These are phyloP conservation scores for Coffea canephora DNA, from an alignment of 257 asterid species.

Conservation along the genomic window DNA sequence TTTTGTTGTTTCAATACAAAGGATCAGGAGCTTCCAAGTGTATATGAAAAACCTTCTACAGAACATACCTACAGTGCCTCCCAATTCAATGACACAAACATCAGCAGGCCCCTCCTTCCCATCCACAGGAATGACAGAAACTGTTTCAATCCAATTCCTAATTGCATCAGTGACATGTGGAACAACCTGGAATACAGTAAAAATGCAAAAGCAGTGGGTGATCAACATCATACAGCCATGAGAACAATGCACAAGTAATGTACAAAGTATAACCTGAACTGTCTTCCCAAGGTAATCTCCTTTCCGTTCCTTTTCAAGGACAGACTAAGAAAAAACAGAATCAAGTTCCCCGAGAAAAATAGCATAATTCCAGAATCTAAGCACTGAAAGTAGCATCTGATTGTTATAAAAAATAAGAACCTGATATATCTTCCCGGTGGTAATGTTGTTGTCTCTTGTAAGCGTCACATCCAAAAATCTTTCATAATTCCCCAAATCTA, in stretches of 20 bases:
- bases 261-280: constrained; percentile 66
- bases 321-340: constrained; percentile 61
- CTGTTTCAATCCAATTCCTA: constrained; percentile 85
- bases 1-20: neutral
- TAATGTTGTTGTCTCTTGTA: constrained; percentile 91
- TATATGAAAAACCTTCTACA: neutral
- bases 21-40: neutral
- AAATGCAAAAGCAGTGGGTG: neutral
- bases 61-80: constrained; percentile 93
- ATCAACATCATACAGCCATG: neutral
- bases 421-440: constrained; percentile 99
- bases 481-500: constrained; percentile 95
- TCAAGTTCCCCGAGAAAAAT: constrained; percentile 19
- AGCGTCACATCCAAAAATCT: constrained; percentile 90
- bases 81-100: constrained; percentile 97
- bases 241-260: constrained; percentile 2
- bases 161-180: constrained; percentile 97
- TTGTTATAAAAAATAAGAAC: constrained; percentile 31
- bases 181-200: constrained; percentile 60
- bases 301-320: constrained; percentile 82
- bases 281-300: constrained; percentile 99
- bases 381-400: constrained; percentile 9
- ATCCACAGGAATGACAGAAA: constrained; percentile 80
- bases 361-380: constrained; percentile 16
- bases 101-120: constrained; percentile 93